Conservation (phyloP, 345 rosid genomes). For the Citrus australasica region DNA sequence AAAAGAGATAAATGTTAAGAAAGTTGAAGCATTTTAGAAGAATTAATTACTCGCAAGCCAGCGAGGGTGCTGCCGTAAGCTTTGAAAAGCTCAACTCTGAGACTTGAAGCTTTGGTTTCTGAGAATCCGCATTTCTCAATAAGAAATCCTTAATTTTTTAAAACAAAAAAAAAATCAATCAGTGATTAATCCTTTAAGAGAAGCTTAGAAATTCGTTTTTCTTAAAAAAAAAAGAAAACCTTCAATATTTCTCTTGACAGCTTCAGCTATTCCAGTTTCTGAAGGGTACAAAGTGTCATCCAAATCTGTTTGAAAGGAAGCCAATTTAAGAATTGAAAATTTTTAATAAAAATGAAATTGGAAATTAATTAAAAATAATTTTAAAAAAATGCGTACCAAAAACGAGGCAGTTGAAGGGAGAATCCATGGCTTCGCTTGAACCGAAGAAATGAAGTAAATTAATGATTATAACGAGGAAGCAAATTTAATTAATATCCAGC, state of each 20-base stretch:
- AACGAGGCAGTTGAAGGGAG: conserved; percentile 65
- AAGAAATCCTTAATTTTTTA: conserved; percentile 49
- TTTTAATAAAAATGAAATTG: background rate
- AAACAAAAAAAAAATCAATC: background rate
- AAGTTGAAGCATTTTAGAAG: background rate
- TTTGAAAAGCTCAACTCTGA: conserved; percentile 78
- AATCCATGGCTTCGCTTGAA: conserved; percentile 26
- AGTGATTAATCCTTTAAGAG: background rate
- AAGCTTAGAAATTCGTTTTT: background rate
- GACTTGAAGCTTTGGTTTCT: conserved; percentile 50
- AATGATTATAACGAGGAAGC: background rate
- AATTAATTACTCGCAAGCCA: conserved; percentile 73
- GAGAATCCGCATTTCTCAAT: conserved; percentile 66
- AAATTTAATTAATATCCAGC: background rate
- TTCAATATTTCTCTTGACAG: conserved; percentile 75
- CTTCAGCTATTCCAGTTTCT: conserved; percentile 59
- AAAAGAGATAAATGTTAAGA: background rate
- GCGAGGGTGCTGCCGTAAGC: conserved; percentile 92
- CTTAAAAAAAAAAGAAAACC: conserved; percentile 24
- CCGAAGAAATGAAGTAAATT: background rate
- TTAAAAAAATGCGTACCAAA: conserved; percentile 43
- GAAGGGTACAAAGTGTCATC: conserved; percentile 92
- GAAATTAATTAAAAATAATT: too few relatives aligned
- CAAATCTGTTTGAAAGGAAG: conserved; percentile 51
- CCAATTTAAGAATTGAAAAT: background rate